phyloP scores from a whole-genome alignment of 164 flowering plant genomes.

The Vitis cinerea region DNA sequence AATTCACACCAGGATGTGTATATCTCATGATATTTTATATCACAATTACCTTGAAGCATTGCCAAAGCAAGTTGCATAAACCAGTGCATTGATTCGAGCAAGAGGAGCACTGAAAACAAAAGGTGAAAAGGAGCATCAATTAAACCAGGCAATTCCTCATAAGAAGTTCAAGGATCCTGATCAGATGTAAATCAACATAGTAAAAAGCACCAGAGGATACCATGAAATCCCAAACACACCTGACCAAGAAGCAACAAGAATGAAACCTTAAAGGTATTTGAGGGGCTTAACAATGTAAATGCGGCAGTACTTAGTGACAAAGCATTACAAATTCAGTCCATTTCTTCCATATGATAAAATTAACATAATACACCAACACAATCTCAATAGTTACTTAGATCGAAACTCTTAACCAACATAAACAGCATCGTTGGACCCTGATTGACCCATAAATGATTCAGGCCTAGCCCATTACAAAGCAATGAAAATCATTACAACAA shows the following conservation, averaged over 20 bases:
- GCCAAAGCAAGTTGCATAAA: conserved; percentile 77
- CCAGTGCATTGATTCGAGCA: conserved; percentile 71
- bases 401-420: too few relatives aligned
- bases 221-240: not conserved
- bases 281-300: too few relatives aligned
- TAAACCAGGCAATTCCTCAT: not conserved
- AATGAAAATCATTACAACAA: too few relatives aligned
- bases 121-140: conserved; percentile 2
- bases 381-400: too few relatives aligned
- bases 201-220: not conserved
- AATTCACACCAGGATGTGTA: not conserved
- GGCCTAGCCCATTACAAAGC: too few relatives aligned
- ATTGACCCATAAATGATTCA: too few relatives aligned
- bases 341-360: too few relatives aligned
- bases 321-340: too few relatives aligned
- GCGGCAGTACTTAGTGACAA: too few relatives aligned
- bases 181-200: not conserved
- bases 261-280: not conserved
- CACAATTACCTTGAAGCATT: conserved; percentile 74
- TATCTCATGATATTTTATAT: conserved; percentile 3
- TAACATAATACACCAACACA: too few relatives aligned
- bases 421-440: too few relatives aligned
- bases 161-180: not conserved
- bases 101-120: conserved; percentile 65
- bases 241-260: not conserved